Base-by-base conservation (phyloP, 1,284 basidiomycete species). In the Trichosporon inkin region DNA sequence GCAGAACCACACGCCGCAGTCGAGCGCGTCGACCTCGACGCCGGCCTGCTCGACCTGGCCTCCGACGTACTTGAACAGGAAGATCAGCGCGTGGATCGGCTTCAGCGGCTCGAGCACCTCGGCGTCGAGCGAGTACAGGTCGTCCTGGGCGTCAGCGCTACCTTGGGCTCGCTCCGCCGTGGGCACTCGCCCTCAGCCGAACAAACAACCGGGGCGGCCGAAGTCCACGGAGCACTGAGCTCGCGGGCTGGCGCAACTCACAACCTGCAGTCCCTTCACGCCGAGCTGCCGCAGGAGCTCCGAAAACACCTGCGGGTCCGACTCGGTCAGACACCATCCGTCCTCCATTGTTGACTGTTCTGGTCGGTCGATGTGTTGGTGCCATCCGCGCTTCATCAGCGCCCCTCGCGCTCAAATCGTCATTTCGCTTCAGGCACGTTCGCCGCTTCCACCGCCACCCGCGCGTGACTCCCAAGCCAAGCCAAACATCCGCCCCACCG, bases 41-140 rank as follows among this genome's bases (percentile, higher is more conserved):
- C 80, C 77, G 47, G 58, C 61, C 7, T 58, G 79, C 70, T 62
- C 83, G 80, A 58, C 80, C 67, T 78, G 78, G 66, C 73, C 69
- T 38, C 87, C 85, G 32, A 90, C 80, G 86, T 90, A 95, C 82
- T 95, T 95, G 83, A 96, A 96, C 57, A 96, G 82, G 75, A 96
- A 95, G 66, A 95, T 88, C 47, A 95, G 82, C 1, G 92, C 91
- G 66, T 89, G 87, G 6, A 95, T 80, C 44, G 92, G 92, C 70
- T 89, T 84, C 20, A 94, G 80, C 6, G 84, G 80, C 19, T 84
- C 81, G 16, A 95, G 80, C 10, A 87, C 83, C 17, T 84, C 85
- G 0, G 85, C 69, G 68, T 95, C 92, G 51, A 95, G 83, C 10
- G 90, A 90, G 74, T 92, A 94, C 11, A 96, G 81, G 75, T 92